Conservation (phyloP, 2,329 filamentous ascomycete genomes). For the Neurospora sp. region DNA sequence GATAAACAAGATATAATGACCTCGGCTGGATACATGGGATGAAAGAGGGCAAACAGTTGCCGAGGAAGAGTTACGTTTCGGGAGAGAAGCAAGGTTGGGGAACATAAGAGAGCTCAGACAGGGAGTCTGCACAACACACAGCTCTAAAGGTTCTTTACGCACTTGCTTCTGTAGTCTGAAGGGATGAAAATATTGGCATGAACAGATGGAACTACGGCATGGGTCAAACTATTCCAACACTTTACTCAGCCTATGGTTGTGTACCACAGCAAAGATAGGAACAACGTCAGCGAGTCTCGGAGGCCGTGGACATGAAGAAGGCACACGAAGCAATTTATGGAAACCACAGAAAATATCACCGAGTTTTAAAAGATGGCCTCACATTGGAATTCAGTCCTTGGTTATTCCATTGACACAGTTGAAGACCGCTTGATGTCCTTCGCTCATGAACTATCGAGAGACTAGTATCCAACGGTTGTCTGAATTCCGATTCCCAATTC, state of each 20-base stretch:
- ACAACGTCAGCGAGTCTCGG: neutral
- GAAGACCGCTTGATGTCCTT: neutral
- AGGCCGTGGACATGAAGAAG: neutral
- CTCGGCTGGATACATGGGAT: neutral
- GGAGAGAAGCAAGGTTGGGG: neutral
- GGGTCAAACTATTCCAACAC: neutral
- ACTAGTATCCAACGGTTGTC: neutral
- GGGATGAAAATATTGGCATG: neutral
- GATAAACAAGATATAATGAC: neutral
- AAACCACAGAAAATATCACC: neutral
- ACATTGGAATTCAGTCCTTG: neutral
- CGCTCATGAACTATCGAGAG: neutral
- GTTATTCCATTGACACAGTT: neutral
- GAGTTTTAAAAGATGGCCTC: neutral
- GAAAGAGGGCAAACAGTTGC: neutral
- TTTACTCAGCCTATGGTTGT: neutral
- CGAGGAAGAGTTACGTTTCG: neutral
- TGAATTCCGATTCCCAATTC: neutral
- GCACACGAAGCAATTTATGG: neutral
- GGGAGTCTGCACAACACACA: neutral
- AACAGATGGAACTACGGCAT: neutral
- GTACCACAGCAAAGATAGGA: neutral
- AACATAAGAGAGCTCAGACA: neutral
- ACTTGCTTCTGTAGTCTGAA: neutral
- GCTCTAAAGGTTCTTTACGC: neutral